A percentile compares a stretch with the other conserved stretches of the same genome.
Conservation (phyloP, 805 yeast genomes). For the Debaryomyces castellii region DNA sequence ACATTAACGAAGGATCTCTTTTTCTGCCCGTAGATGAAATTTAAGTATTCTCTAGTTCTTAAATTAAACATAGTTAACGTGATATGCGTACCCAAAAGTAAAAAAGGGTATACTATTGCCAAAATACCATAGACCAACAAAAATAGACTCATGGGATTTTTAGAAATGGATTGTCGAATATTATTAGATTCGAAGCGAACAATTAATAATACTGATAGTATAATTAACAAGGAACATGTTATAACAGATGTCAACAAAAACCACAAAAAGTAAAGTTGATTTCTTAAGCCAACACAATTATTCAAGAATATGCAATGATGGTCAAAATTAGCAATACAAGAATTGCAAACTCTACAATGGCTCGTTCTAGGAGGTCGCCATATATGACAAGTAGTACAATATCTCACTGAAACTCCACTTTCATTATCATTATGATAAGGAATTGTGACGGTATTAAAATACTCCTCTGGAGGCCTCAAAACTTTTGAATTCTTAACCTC, state of each 20-base stretch:
- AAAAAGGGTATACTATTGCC: conserved; percentile 52
- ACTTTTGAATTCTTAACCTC: conserved; percentile 5
- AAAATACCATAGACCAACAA: conserved; percentile 50
- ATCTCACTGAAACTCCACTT: conserved; percentile 47
- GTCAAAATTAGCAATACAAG: conserved; percentile 65
- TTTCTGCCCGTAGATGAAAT: conserved; percentile 35
- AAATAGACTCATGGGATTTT: conserved; percentile 43
- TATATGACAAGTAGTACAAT: conserved; percentile 51
- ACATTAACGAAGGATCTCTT: conserved; percentile 33
- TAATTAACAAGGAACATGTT: conserved; percentile 17
- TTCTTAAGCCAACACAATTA: conserved; percentile 41
- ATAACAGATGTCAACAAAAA: conserved; percentile 21
- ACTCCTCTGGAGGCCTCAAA: conserved; percentile 56
- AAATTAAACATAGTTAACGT: conserved; percentile 55
- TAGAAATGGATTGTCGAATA: conserved; percentile 15
- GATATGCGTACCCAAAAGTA: conserved; percentile 54
- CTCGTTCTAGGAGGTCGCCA: conserved; percentile 73
- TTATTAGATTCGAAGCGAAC: conserved; percentile 16
- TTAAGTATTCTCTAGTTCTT: conserved; percentile 73
- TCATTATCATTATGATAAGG: conserved; percentile 38
- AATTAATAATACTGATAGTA: conserved; percentile 19
- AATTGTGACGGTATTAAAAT: conserved; percentile 47
- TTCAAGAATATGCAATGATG: conserved; percentile 70
- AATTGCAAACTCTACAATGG: conserved; percentile 71
- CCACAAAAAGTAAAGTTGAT: conserved; percentile 37